Percentiles rank a stretch among this genome's conserved stretches.
Conservation (phyloP, 371 early-diverging fungal genomes). For the Syncephalastrum sp. region DNA sequence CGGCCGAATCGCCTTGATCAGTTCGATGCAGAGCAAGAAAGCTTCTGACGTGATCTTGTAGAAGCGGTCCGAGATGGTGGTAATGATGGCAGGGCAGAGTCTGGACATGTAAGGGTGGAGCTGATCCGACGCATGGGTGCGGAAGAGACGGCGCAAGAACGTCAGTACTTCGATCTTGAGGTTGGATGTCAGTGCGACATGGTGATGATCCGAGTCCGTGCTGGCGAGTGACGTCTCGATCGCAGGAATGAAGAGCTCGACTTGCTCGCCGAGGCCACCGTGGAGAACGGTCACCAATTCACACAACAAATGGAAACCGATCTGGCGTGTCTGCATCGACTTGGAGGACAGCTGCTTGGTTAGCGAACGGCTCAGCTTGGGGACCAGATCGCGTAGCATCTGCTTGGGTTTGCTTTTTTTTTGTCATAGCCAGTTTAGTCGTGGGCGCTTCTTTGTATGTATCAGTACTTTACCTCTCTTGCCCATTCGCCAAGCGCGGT, state of each 20-base stretch:
- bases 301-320: conserved; percentile 71
- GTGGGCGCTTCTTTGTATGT: no score
- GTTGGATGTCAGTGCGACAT: conserved; percentile 70
- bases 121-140: conserved; percentile 55
- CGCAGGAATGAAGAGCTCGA: conserved; percentile 69
- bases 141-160: conserved; percentile 71
- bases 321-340: conserved; percentile 74
- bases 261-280: conserved; percentile 68
- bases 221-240: conserved; percentile 67
- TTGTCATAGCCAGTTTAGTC: neutral
- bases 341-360: conserved; percentile 72
- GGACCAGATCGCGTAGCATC: conserved; percentile 57
- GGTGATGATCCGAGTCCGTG: conserved; percentile 46
- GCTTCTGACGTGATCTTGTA: conserved; percentile 86
- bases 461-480: no score
- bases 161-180: conserved; percentile 81
- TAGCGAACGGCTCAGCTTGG: conserved; percentile 64
- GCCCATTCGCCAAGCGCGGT: no score
- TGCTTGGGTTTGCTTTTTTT: conserved; percentile 50
- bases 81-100: conserved; percentile 67
- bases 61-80: conserved; percentile 67
- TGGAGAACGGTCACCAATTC: conserved; percentile 71
- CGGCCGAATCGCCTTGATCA: conserved; percentile 76
- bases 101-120: conserved; percentile 56
- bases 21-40: conserved; percentile 65